phyloP scores from a whole-genome alignment of 2,329 filamentous ascomycete genomes.

The Ophiognomonia clavigignenti-juglandacearum region DNA sequence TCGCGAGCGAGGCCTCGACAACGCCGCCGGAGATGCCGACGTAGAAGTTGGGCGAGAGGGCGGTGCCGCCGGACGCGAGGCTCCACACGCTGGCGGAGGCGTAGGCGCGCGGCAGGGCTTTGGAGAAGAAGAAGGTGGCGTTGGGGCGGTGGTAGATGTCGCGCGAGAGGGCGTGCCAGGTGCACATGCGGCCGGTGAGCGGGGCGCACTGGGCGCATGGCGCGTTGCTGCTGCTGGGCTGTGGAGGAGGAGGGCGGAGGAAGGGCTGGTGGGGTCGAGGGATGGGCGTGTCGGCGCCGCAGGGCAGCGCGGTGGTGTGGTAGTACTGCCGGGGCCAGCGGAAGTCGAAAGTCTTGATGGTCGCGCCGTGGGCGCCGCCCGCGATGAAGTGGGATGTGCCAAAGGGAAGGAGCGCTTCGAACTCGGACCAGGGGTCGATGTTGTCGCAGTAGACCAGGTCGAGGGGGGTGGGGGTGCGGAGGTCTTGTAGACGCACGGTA shows the following conservation, averaged over 20 bases:
- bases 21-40: conserved; percentile 44
- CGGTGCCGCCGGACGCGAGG: conserved; percentile 40
- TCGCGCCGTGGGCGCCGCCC: conserved; percentile 38
- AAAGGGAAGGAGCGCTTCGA: conserved; percentile 44
- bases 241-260: conserved; percentile 13
- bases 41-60: conserved; percentile 43
- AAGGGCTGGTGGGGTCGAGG: conserved; percentile 29
- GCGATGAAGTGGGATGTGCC: conserved; percentile 47
- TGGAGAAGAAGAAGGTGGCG: conserved; percentile 39
- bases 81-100: conserved; percentile 34
- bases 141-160: conserved; percentile 44
- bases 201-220: conserved; percentile 30
- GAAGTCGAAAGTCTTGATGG: conserved; percentile 50
- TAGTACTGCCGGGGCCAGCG: conserved; percentile 44
- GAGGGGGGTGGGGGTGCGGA: conserved; percentile 41
- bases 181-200: conserved; percentile 29
- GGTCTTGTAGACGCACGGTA: conserved; percentile 41
- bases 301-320: conserved; percentile 44
- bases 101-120: conserved; percentile 19
- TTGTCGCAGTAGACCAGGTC: conserved; percentile 49
- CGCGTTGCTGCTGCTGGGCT: neutral
- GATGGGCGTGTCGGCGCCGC: conserved; percentile 32
- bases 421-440: conserved; percentile 40
- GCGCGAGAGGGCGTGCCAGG: conserved; percentile 42
- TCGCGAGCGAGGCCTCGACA: conserved; percentile 35